Base-by-base conservation (phyloP, 306 rosid species). In the Vicia faba region DNA sequence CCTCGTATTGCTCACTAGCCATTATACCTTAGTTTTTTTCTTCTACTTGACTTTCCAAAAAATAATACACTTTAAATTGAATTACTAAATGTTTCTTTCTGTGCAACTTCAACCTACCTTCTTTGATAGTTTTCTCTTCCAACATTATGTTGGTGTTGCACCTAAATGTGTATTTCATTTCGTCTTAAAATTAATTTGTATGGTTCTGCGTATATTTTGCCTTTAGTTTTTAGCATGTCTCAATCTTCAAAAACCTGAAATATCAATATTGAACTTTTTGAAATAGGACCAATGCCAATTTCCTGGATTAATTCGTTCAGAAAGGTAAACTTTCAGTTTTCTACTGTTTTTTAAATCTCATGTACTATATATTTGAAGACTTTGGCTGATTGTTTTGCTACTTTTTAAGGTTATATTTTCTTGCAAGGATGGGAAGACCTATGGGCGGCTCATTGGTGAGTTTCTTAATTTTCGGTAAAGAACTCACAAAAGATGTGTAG, bases 401-500 rank as follows among this genome's bases (percentile, higher is more conserved):
- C 54, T 44, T 43, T 67, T 72, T 20, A 69, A 88, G 97, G 95
- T 78, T 61, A 29, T 86, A 62, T 86, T 91, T 83, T 68, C 87
- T 63, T 48, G 81, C 82, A 79, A 77, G 38, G 82, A 85, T 23
- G 85, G 95, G 62, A 81, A 79, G 39, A 51, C 72, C 8, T 91
- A 88, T 67, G 95, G 96, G 72, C 86, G 91, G 70, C 75, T 91
- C 69, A 82, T 85, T n/a, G 87, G 97, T 91, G 84, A 78, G 43
- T 56, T 75, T 49, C 76, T 71, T 43, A 18, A 31, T 60, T 49
- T 72, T 67, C 54, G 74, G 28, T 33, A 50, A 50, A 8, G 29
- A 50, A 50, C 19, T 10, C 57, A 19, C 26, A 50, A 50, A 50
- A 10, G n/a, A 9, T 4, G 8, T 19, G 28, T 51, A 10, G 31